Evolutionary conservation across 2,329 filamentous ascomycete genomes (phyloP).

Genomic region (Diplodia seriata): DNA sequence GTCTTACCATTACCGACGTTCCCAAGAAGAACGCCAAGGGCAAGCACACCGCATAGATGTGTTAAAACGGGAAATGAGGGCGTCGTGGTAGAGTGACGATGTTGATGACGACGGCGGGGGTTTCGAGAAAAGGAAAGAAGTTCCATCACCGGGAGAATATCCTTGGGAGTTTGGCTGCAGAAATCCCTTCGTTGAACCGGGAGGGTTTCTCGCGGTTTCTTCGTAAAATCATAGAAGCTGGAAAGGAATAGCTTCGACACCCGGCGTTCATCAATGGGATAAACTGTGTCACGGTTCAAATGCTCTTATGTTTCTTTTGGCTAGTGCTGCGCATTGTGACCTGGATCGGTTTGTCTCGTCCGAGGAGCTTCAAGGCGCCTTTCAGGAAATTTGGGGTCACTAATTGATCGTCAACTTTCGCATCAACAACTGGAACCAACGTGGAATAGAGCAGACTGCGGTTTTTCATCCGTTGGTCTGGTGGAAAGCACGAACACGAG

Average conservation of each 20-base stretch:
- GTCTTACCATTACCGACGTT: constrained; percentile 65
- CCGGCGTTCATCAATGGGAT: constrained; percentile 31
- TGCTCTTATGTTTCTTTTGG: neutral
- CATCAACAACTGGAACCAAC: neutral
- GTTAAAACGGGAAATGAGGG: constrained; percentile 1
- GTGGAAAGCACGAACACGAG: neutral
- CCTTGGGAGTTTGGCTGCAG: constrained; percentile 11
- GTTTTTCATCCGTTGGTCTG: neutral
- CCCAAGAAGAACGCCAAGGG: constrained; percentile 69
- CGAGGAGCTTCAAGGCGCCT: neutral
- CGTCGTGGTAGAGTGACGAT: constrained; percentile 19
- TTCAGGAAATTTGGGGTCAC: neutral
- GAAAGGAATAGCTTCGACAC: constrained; percentile 22
- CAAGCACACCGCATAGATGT: constrained; percentile 48
- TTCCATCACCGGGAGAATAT: constrained; percentile 10
- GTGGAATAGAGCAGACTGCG: neutral
- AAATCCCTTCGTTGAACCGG: constrained; percentile 21
- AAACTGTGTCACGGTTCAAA: constrained; percentile 29
- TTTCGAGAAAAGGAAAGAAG: neutral
- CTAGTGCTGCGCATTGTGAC: neutral
- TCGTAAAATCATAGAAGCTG: constrained; percentile 20
- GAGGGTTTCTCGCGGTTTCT: constrained; percentile 48
- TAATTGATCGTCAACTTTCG: neutral
- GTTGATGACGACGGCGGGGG: constrained; percentile 7
- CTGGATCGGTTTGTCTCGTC: neutral